Evolutionary conservation across 2,329 filamentous ascomycete species (phyloP), one percentile per base, ranked within the genome.

Genomic region (Xylogone sp.): DNA sequence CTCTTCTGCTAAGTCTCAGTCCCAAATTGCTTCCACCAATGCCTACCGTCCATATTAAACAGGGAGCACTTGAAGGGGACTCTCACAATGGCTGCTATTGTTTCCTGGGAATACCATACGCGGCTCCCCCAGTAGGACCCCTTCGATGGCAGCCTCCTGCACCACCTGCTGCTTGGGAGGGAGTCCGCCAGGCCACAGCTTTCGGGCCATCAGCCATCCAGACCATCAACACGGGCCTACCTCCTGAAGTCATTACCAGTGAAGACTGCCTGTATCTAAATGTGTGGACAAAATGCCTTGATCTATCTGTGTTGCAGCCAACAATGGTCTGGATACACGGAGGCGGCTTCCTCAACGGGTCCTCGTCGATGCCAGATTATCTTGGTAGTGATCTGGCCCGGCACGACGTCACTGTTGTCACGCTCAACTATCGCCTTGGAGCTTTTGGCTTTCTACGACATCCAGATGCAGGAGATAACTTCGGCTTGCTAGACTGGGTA

Each of bases 401-500:
- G 3, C 61, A 69, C 21, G 70, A 73, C 13, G 57, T 72, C 1
- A 57, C 75, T 1, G 59, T 76, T 1, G 65, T 76, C 7, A 71
- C 69, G 0, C 62, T 74, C 46, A 75, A 74, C 59, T 76, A 76
- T 54, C 69, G 72, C 1, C 22, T 70, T 45, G 69, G 67, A 21
- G 27, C 45, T 4, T 43, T 55, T 21, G 53, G 51, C 13, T 54
- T 48, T 39, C 34, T 48, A 10, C 29, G 79, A 3, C 57, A 60
- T 21, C 60, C 60, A 9, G 58, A 57, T 6, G 49, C 60, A 1
- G 71, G 79, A 47, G 67, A 75, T 7, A 75, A 83, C 56, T 65
- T 82, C 1, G 57, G 65, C 20, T 55, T 60, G 3, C 78, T 78
- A 54, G 76, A 69, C 52, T 75, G 75, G 6, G 70, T 78, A 76